Conservation (phyloP, 371 early-diverging fungal species). For the Syncephalastrum racemosum region DNA sequence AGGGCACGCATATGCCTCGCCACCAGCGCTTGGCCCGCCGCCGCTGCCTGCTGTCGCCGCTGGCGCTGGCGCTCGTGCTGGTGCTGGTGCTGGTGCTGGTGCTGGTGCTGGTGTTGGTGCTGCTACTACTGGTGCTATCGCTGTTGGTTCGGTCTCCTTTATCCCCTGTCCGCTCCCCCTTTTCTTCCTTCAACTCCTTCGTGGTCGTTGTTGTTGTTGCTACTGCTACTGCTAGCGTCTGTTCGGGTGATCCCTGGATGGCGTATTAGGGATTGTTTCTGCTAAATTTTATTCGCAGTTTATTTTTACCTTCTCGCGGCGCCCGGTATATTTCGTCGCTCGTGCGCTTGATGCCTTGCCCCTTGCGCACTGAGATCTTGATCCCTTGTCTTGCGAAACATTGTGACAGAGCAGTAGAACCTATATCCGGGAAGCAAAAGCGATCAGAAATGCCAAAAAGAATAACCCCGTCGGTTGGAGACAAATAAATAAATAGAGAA, state of each 20-base stretch:
- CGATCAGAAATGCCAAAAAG: no score
- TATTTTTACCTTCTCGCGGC: conserved; percentile 1
- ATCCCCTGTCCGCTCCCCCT: no score
- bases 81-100: conserved; percentile 1
- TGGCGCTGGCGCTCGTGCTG: conserved; percentile 5
- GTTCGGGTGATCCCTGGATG: not conserved
- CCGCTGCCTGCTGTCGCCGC: not conserved
- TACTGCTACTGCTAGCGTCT: not conserved
- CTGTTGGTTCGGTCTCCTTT: not conserved
- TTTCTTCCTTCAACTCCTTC: not conserved
- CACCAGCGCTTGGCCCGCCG: conserved; percentile 3
- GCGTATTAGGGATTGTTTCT: not conserved
- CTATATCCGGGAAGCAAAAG: conserved; percentile 23
- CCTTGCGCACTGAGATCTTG: conserved; percentile 65
- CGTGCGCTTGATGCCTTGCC: conserved; percentile 11
- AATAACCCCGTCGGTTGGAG: no score
- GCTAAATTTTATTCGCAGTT: not conserved
- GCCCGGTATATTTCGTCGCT: conserved; percentile 7
- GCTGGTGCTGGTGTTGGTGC: not conserved
- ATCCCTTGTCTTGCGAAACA: conserved; percentile 72
- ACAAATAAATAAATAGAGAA: no score
- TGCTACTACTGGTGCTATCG: conserved; percentile 4
- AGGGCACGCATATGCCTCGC: not conserved
- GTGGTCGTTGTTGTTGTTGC: conserved; percentile 1
- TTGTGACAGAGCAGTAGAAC: conserved; percentile 65